Evolutionary conservation across 257 asterid species (phyloP).

Genomic region (Plantago major): DNA sequence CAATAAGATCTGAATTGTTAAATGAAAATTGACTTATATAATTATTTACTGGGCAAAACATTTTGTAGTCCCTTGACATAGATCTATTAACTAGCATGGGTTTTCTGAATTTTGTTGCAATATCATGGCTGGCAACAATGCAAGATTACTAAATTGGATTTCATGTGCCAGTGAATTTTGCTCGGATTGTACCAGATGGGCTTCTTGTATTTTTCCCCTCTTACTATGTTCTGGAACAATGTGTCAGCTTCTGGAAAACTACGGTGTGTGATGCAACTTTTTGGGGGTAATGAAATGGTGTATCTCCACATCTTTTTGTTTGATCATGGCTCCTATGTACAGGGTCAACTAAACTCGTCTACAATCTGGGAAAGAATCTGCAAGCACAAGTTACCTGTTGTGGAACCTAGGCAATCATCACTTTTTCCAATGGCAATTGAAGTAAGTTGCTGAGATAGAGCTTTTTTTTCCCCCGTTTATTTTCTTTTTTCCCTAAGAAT

Average conservation of each 20-base stretch:
- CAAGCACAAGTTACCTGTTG: slow-evolving; percentile 85
- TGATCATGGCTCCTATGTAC: slow-evolving; percentile 20
- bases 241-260: slow-evolving; percentile 86
- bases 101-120: slow-evolving; percentile 12
- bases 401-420: slow-evolving; percentile 95
- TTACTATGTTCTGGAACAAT: slow-evolving; percentile 82
- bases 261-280: slow-evolving; percentile 41
- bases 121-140: slow-evolving; percentile 15
- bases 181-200: slow-evolving; percentile 97
- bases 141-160: slow-evolving; percentile 24
- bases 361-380: slow-evolving; percentile 97
- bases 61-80: background rate
- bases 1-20: slow-evolving; percentile 6
- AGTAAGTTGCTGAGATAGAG: slow-evolving; percentile 35
- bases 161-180: slow-evolving; percentile 73
- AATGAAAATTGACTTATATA: background rate
- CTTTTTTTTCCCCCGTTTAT: slow-evolving; percentile 13
- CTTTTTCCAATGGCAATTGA: slow-evolving; percentile 77
- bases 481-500: slow-evolving; percentile 12
- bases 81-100: background rate
- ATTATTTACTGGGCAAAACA: background rate
- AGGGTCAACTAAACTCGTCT: slow-evolving; percentile 62
- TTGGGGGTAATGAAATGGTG: slow-evolving; percentile 5
- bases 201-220: slow-evolving; percentile 94
- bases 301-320: slow-evolving; percentile 11